Base-by-base conservation (phyloP, 1,139 yeast species). In the Yamadazyma epiphylla region DNA sequence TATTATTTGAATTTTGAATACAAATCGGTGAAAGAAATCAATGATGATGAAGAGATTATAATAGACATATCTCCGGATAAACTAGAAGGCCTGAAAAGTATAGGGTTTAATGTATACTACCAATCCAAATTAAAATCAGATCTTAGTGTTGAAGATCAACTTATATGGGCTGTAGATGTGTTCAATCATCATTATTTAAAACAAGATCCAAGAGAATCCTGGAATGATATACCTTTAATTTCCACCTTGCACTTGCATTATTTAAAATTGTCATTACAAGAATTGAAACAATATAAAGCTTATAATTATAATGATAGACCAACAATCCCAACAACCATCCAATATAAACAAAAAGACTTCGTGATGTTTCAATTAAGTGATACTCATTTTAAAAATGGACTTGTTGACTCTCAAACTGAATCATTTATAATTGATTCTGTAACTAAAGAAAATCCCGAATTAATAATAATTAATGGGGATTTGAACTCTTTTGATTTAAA, bases 381-480 rank as follows among this genome's bases (percentile, higher is more conserved):
- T 42, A 48, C 64, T 30, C 73, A 66, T 42, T 59, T 63, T 36
- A 56, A 56, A 26, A 49, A 55, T 37, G 46, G 45, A 11, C 24
- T 30, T 10, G 27, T 38, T 11, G 46, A 41, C 28, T 32, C 40
- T 13, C 63, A 65, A 4, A 41, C 46, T 4, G 39, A 35, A 15
- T 52, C 58, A 28, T 49, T 55, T 25, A 55, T 71, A 5, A 39
- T 56, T 16, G 46, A 55, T 27, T 45, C 64, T 1, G 44, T 65
- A 11, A 38, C 38, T 3, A 36, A 33, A 5, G 73, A 67, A 37
- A 36, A 38, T 2, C 65, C 67, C 4, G 58, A 64, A 37, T 47
- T 61, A 30, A 51, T 67, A n/a, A 55, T 67, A 10, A 55, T 67
- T 26, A 63, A 68, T 12, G 73, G 74, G 1, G 74, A 67, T 40